Evolutionary conservation across 768 basidiomycete species (phyloP), one percentile per base, ranked within the genome.

Genomic region (Austroboletus festivus): DNA sequence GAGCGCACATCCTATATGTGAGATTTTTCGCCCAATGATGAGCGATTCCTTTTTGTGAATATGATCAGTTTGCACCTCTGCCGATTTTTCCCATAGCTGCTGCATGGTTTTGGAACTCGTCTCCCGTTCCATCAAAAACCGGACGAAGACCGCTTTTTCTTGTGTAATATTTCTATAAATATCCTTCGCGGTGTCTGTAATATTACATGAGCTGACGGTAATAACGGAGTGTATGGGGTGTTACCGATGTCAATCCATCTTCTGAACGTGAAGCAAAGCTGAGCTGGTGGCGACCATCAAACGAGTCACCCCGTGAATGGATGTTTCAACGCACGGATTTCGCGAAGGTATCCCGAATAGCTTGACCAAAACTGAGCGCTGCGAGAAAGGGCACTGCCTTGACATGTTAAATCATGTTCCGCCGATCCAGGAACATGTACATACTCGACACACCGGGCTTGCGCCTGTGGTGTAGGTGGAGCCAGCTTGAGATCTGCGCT

Each of bases 321-420:
- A 33, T 21, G 47, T 57, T 53, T 54, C 53, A 47, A 80, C 86
- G 63, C 61, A 86, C 87, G 79, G 48, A 86, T 74, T 73, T 89
- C 86, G 38, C 87, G 79, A 43, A 90, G 73, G 66, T 90, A 89
- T 0, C 88, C 88, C 3, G 88, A 90, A 64, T 89, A 89, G 48
- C 85, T 88, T 4, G 88, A 88, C 88, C 88, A 90, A 58, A 83
- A 85, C 58, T 90, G 88, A 8, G 87, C 80, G 60, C 88, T 89
- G 42, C 86, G 73, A 15, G 86, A 81, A 10, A 90, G 67, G 12
- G 88, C 85, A 47, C 87, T 89, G 55, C 38, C 5, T 28, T 18
- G 11, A 16, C 20, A 24, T 28, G 45, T 54, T 44, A 55, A 49
- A 9, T 7, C 23, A 38, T 47, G 30, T 38, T 42, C 42, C 38